Evolutionary conservation across 495 filamentous ascomycete species (phyloP), one percentile per base, ranked within the genome.

Genomic region (Aspergillus incahuasiensis): DNA sequence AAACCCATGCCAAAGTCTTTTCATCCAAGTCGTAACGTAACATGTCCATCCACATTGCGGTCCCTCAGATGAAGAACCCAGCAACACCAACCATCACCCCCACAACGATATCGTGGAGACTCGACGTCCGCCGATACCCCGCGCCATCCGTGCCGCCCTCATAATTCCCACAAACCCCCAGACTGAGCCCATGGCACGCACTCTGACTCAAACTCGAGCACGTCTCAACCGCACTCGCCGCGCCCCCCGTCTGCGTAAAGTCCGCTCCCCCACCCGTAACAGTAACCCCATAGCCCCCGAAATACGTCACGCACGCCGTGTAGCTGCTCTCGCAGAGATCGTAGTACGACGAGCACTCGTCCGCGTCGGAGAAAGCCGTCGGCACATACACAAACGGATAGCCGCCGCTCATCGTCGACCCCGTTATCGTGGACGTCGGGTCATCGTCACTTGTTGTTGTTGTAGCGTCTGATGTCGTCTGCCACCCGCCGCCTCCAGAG

Each of bases 301-400:
- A 67, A 19, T 74, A 74, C n/a, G 76, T 71, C 0, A 85, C 81
- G 61, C 88, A 91, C 25, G 74, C 78, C 16, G 73, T 70, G 61
- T 84, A 87, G 62, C 88, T 86, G 32, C 72, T 75, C 62, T 82
- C 74, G 64, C 87, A 91, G 44, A 80, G 74, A 35, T 75, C 81
- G 66, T 85, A 81, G 60, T 87, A 87, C 12, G 82, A 80, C 1
- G 85, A 80, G 70, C 88, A 91, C 9, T 74, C 74, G n/a, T 74
- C 80, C 16, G 78, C 69, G 57, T 88, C 82, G 45, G 73, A 63
- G 57, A 89, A 89, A 40, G 78, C 79, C 1, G 87, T 90, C 28
- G 84, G 82, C 51, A 89, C 76, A 60, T 78, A 79, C 30, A 86
- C 73, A 64, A 88, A 90, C 12, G 84, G 79, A 63, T 86, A 91